Base-by-base conservation (phyloP, 1,139 yeast genomes). In the Pneumocystis canis region DNA sequence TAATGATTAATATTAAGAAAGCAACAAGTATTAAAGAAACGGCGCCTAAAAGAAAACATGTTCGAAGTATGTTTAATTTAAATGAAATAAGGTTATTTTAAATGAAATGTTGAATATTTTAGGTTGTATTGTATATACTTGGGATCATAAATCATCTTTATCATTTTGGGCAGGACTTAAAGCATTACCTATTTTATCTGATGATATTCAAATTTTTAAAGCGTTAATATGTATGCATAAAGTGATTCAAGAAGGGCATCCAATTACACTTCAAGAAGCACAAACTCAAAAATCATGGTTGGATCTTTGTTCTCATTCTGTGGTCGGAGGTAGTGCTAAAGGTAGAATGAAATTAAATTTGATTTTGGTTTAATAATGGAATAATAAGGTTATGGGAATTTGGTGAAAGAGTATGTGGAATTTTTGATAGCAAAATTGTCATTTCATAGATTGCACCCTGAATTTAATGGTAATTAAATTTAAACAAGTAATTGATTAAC, bases 161-260 rank as follows among this genome's bases (percentile, higher is more conserved):
- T 88, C 89, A 3, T 89, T 90, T 71, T 89, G 96, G 95, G 84
- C 87, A 69, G 85, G 86, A 1, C 79, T 92, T 68, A 89, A 87
- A 73, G 76, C 86, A 61, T 84, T 85, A 69, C 96, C 97, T 1
- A 77, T 89, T 66, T 89, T 85, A 68, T 81, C 82, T 63, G 92
- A 87, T 69, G 95, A 89, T 69, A 80, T 89, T 32, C 95, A 86
- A 73, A 75, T 87, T 67, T 90, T 89, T 76, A 92, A 92, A 72
- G 85, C 95, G n/a, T 77, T 92, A 71, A 87, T 90, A 64, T 81
- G 88, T 70, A 81, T 89, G 63, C 97, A 92, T 72, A 90, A 90
- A 72, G 95, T 92, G n/a, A 76, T 90, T 30, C 97, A 92, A 73
- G 98, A 92, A 73, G 98, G 98, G 9, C 97, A 92, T 72, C 90